Evolutionary conservation across 2,329 filamentous ascomycete genomes (phyloP).

Genomic region (Aspergillus sp.): DNA sequence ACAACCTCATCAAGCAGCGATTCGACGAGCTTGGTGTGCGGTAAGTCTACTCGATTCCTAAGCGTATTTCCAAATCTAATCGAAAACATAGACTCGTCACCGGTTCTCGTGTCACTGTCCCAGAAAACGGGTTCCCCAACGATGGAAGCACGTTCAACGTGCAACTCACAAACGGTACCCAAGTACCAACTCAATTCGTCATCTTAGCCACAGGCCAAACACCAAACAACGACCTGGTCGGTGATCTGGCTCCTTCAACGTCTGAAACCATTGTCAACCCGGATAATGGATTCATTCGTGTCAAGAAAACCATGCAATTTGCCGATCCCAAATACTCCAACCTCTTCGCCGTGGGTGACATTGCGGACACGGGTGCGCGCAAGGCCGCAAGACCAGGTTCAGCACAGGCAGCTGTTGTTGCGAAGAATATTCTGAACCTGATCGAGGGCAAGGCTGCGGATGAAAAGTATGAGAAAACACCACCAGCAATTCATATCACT

Average conservation of each 20-base stretch:
- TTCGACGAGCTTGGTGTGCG: slow-evolving; percentile 29
- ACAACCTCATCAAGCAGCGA: slow-evolving; percentile 25
- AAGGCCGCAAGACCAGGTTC: slow-evolving; percentile 30
- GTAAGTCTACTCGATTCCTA: slow-evolving; percentile 4
- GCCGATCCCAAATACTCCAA: slow-evolving; percentile 24
- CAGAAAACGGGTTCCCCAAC: slow-evolving; percentile 20
- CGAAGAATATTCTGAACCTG: slow-evolving; percentile 28
- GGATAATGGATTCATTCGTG: slow-evolving; percentile 28
- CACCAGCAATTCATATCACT: slow-evolving; percentile 29
- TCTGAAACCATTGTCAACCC: slow-evolving; percentile 26
- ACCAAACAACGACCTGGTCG: slow-evolving; percentile 41
- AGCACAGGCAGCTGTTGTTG: slow-evolving; percentile 26
- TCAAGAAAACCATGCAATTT: slow-evolving; percentile 30
- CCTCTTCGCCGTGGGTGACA: slow-evolving; percentile 31
- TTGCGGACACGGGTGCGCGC: slow-evolving; percentile 31
- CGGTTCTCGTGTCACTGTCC: slow-evolving; percentile 23
- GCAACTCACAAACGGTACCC: slow-evolving; percentile 25
- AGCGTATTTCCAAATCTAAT: too few relatives aligned
- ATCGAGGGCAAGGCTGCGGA: slow-evolving; percentile 22
- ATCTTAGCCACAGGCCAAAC: slow-evolving; percentile 46
- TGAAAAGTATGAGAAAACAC: slow-evolving; percentile 22
- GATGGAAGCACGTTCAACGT: slow-evolving; percentile 20
- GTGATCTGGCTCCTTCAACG: slow-evolving; percentile 20
- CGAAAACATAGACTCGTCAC: slow-evolving; percentile 19
- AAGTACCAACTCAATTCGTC: slow-evolving; percentile 33